Base-by-base conservation (phyloP, 129 eudicot genomes). In the Rutidosis leptorrhynchoides region DNA sequence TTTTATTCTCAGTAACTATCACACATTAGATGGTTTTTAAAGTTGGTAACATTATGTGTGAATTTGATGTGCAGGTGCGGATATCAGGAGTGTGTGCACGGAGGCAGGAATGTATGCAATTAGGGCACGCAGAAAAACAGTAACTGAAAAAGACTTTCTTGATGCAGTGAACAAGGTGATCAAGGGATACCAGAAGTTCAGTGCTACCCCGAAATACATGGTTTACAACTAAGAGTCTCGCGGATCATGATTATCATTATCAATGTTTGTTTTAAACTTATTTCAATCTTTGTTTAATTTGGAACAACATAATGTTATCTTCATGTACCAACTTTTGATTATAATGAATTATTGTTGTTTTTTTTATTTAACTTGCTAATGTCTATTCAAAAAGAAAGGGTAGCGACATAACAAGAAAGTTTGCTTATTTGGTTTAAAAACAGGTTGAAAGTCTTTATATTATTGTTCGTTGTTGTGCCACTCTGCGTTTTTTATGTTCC, bases 71-170 rank as follows among this genome's bases (percentile, higher is more conserved):
- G 69, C 76, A 94, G 99, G 99, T 22, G 99, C 97, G 27, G 99
- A 89, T 56, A 89, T 94, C 27, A 81, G 99, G 65, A 92, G 96
- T 29, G 96, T 88, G 70, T 92, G 98, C 72, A 92, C 98, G 5
- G 96, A 88, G 70, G 98, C 98, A 15, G 98, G 98, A 35, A 92
- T 92, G 98, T 92, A 81, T 58, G 98, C 98, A 5, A 88, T 92
- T 43, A 77, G 98, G 20, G 98, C 98, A 15, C 76, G 96, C 11
- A 83, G 98, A 82, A 88, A 92, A 79, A 88, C 96, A 0, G 98
- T 92, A 5, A 92, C 98, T 0, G 96, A 92, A 79, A 88, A 88
- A 51, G 98, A 92, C 43, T 92, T 92, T 48, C 90, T 88, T 33
- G 98, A 92, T 75, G 98, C 98, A 16, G 96, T 92, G 24, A 88